A percentile compares a stretch with the other conserved stretches of the same genome.
phyloP scores from a whole-genome alignment of 2,329 filamentous ascomycete genomes.

The Rhinocladiella similis region DNA sequence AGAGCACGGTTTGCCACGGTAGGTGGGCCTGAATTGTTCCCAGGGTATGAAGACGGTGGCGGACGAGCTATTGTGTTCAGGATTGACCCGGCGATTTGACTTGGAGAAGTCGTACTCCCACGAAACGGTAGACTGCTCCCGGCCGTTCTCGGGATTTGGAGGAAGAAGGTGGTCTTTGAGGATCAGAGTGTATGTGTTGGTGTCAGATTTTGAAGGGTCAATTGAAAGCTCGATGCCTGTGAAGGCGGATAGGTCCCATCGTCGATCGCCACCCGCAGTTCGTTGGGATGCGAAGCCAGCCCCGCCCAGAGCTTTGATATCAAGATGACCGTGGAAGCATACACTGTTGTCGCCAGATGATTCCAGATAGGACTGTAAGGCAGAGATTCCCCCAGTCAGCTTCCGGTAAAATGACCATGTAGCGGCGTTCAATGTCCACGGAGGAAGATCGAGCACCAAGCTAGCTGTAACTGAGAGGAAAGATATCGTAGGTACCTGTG shows the following conservation, averaged over 20 bases:
- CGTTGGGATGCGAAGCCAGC: conserved; percentile 81
- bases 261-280: conserved; percentile 56
- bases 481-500: conserved; percentile 43
- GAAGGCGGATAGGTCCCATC: conserved; percentile 65
- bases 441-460: no score
- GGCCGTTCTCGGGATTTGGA: conserved; percentile 58
- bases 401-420: not conserved
- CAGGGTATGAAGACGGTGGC: conserved; percentile 60
- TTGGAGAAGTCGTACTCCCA: conserved; percentile 70
- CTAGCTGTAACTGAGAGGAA: not conserved
- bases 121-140: conserved; percentile 70
- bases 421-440: not conserved
- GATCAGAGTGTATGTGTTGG: conserved; percentile 71
- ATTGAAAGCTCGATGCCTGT: conserved; percentile 62
- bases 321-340: conserved; percentile 67
- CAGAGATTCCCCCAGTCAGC: not conserved
- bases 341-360: conserved; percentile 42
- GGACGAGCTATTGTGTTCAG: conserved; percentile 17
- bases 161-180: conserved; percentile 69
- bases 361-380: conserved; percentile 49
- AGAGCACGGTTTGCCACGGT: conserved; percentile 63
- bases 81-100: conserved; percentile 21
- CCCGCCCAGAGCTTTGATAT: conserved; percentile 73
- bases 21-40: conserved; percentile 68
- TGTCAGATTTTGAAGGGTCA: conserved; percentile 50